These are phyloP conservation scores for Lonicera japonica DNA, from an alignment of 129 eudicot genomes.

Conservation along the genomic window DNA sequence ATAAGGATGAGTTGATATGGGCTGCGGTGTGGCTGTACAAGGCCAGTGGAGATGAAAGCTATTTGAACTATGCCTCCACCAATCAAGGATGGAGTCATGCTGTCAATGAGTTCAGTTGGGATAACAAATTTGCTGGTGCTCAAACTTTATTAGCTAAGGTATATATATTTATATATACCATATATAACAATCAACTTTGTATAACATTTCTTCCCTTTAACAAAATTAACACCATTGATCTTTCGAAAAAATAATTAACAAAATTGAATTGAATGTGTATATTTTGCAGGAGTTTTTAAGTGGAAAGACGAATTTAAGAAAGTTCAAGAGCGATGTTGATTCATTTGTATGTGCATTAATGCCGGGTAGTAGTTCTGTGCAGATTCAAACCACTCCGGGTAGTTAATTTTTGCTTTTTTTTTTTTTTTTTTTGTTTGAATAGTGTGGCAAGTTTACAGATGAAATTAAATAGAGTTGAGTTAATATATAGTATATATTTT, in stretches of 20 bases:
- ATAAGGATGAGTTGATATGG: conserved; percentile 68
- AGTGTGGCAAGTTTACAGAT: background rate
- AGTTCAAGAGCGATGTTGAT: conserved; percentile 53
- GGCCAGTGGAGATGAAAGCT: conserved; percentile 37
- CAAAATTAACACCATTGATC: too few species aligned
- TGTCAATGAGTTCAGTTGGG: conserved; percentile 76
- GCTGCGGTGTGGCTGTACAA: conserved; percentile 70
- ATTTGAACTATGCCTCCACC: conserved; percentile 34
- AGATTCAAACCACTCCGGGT: conserved; percentile 61
- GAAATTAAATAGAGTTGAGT: background rate
- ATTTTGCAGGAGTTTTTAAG: conserved; percentile 39
- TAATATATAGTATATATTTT: background rate
- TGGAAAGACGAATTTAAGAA: conserved; percentile 39
- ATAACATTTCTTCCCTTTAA: too few species aligned
- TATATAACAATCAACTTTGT: too few species aligned
- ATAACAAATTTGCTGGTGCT: conserved; percentile 67
- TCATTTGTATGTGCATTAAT: conserved; percentile 57
- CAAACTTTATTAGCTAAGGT: conserved; percentile 65
- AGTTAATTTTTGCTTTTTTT: background rate
- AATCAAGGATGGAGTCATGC: conserved; percentile 57
- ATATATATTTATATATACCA: background rate
- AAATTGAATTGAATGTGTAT: too few species aligned
- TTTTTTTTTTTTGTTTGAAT: background rate
- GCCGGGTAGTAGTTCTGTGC: conserved; percentile 58
- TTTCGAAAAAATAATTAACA: background rate